Evolutionary conservation across 306 rosid genomes (phyloP), one percentile per base, ranked within the genome.

Genomic region (Vigna mungo): DNA sequence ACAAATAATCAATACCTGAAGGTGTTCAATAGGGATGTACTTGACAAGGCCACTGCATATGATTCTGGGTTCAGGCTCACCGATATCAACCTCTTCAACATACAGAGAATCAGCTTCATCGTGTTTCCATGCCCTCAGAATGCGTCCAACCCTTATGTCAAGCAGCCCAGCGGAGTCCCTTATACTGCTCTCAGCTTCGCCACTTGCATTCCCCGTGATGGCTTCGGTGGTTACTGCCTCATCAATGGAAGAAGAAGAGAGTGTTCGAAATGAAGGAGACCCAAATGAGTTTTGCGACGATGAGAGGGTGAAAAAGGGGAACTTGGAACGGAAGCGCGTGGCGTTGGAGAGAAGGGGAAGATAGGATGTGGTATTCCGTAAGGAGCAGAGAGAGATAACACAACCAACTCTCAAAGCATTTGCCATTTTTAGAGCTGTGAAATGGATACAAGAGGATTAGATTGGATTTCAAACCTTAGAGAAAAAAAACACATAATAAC

Each of bases 1-100:
- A 7, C 72, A 25, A 47, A 18, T 1, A 0, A 55, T 13, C 2
- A 2, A 7, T 13, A 89, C 97, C 97, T 88, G 90, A 71, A 92
- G 96, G 8, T 80, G 79, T 59, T 92, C 66, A 25, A 92, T 89
- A 63, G 97, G 92, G 77, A 88, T 75, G 49, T 87, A 89, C 1
- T 85, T 90, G 73, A 92, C 97, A 37, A 95, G 96, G 27, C 97
- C 98, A 66, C 97, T 92, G 85, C 98, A 95, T 73, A 95, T 92
- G 48, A 89, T 80, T 78, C 96, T 92, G 59, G 98, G 92, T 75
- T 95, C 90, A 13, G 92, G 74, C 51, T 95, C 96, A 41, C 98
- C 97, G 63, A 89, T 82, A 76, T 92, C 96, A 2, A 95, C 90
- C 80, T 90, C 97, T 82, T 95, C 98, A 1, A 92, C 97, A 79